Percentiles rank a stretch among this genome's conserved stretches.
Conservation (phyloP, 306 rosid genomes). For the Cicer bijugum region DNA sequence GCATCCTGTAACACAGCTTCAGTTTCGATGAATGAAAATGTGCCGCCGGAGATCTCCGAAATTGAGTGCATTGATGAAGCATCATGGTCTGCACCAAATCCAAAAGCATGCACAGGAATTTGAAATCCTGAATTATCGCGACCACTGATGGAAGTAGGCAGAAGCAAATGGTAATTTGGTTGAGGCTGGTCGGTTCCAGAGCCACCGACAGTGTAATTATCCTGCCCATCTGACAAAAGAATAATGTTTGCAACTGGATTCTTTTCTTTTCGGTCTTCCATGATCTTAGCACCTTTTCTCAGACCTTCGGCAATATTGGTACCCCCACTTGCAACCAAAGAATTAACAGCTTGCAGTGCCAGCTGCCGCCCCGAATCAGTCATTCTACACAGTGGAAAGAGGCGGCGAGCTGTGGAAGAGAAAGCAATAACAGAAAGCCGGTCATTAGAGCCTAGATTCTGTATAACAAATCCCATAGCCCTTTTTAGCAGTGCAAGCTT, state of each 20-base stretch:
- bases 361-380: conserved; percentile 82
- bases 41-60: conserved; percentile 94
- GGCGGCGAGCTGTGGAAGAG: conserved; percentile 97
- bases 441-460: conserved; percentile 87
- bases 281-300: conserved; percentile 87
- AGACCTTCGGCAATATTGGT: conserved; percentile 97
- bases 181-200: conserved; percentile 67
- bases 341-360: conserved; percentile 93
- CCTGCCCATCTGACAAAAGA: conserved; percentile 93
- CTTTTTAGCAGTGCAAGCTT: conserved; percentile 92
- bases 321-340: conserved; percentile 98
- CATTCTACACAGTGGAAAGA: conserved; percentile 83
- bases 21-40: conserved; percentile 94
- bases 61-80: conserved; percentile 93
- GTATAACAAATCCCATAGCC: conserved; percentile 98
- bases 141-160: conserved; percentile 71
- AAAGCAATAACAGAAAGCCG: conserved; percentile 93
- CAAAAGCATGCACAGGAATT: conserved; percentile 94
- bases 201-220: conserved; percentile 76
- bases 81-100: conserved; percentile 95
- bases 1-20: conserved; percentile 96
- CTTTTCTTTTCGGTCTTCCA: conserved; percentile 90
- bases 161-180: conserved; percentile 80
- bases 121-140: conserved; percentile 72
- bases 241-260: conserved; percentile 88